Base-by-base conservation (phyloP, 805 yeast genomes). In the Brettanomyces naardenensis region DNA sequence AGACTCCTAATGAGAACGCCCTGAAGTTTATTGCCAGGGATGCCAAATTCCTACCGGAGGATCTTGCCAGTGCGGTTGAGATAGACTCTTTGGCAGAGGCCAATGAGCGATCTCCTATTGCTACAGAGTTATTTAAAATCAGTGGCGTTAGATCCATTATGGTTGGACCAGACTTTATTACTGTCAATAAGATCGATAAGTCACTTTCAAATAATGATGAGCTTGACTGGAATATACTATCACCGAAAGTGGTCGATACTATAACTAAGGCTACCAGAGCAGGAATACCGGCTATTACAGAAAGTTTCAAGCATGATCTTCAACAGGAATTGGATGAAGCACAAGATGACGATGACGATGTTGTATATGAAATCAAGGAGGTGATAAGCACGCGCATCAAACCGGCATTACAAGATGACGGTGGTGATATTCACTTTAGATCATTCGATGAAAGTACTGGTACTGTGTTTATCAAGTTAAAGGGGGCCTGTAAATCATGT, bases 1-100 rank as follows among this genome's bases (percentile, higher is more conserved):
- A 79, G 2, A 82, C 92, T 0, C 92, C 92, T 11, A 81, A 81
- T 51, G 84, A 77, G 37, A 77, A 82, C 55, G 88, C 92, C 1
- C 59, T 82, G 39, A 82, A 82, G 52, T 82, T 79, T 52, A 63
- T 79, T 6, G 62, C 76, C 2, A 62, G 62, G 11, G 75, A 71
- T 36, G 55, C 52, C 43, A 51, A 54, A n/a, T 68, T 75, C 19
- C 52, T 69, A 9, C 80, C 80, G 9, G 53, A 64, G 6, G 60
- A 61, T 6, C 21, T 61, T 9, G 20, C 49, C 7, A 64, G 62
- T 42, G 74, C 79, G 0, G 66, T 73, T 35, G 78, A 75, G 44
- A 66, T 75, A 45, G 72, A 73, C 6, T 65, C 71, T 14, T 51
- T 75, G 5, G 57, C 71, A n/a, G 77, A 70, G 40, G 78, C 80